Percentiles rank a stretch among this genome's conserved stretches.
Conservation (phyloP, 345 rosid species). For the Eucalyptus rudis region DNA sequence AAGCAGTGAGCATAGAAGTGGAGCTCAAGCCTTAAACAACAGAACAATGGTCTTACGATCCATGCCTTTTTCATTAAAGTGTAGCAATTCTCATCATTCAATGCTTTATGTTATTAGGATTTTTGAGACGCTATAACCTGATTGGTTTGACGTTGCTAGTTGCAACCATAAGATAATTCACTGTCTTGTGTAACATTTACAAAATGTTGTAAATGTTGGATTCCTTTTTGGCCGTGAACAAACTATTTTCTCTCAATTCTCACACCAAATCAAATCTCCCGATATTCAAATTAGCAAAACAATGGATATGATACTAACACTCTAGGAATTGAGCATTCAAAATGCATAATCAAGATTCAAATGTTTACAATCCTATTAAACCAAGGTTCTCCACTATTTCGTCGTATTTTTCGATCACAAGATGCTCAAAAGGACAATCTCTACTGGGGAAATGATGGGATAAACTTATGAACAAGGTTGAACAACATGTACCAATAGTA, state of each 20-base stretch:
- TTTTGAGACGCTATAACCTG: neutral
- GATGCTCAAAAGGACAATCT: neutral
- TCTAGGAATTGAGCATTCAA: neutral
- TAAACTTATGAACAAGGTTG: neutral
- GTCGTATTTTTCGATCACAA: neutral
- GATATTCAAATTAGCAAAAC: neutral
- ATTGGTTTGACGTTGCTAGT: neutral
- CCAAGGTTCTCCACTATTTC: neutral
- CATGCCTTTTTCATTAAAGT: neutral
- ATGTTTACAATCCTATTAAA: neutral
- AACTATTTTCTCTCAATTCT: no score
- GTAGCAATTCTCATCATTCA: rapidly evolving
- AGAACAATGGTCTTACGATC: rapidly evolving
- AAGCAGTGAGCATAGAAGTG: no score
- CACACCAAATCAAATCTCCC: neutral
- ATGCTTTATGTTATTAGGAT: neutral
- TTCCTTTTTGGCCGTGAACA: neutral
- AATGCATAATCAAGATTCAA: neutral
- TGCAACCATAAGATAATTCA: neutral
- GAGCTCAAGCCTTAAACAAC: rapidly evolving
- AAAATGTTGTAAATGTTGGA: neutral
- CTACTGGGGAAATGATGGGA: neutral
- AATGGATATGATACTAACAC: no score
- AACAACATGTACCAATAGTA: neutral
- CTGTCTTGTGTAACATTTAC: neutral